Base-by-base conservation (phyloP, 2,329 filamentous ascomycete species). In the Alternaria sp. region DNA sequence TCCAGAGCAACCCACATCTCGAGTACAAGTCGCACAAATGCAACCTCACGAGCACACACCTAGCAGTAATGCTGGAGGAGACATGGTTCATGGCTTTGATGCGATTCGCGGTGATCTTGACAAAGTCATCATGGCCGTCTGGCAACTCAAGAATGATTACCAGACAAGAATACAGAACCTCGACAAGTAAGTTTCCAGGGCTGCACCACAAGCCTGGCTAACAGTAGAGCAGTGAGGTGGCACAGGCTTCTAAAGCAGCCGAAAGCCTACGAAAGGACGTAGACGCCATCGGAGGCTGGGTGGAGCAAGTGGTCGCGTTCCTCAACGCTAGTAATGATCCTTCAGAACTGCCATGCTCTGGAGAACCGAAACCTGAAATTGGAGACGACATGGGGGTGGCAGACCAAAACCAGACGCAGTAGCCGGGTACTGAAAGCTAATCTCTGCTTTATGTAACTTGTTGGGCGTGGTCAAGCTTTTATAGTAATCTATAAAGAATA, bases 231-330 rank as follows among this genome's bases (percentile, higher is more conserved):
- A 53, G 50, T 22, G 34, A 27, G 27, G 38, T 53, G 5, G 50
- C 25, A 30, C 34, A 53, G 16, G 36, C 50, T 44, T 22, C 22
- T 16, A 38, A 38, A 20, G 38, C 22, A 53, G 38, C 50, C 5
- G 38, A 53, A 11, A 32, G 25, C 25, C n/a, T 53, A 8, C 50
- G 50, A 10, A 53, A 53, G 38, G 50, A 53, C 28, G 50, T 53
- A 43, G 50, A 53, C 28, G 50, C 38, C 25, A 53, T 53, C n/a
- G 25, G 22, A 18, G 38, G 38, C 22, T 44, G 38, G 50, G 27
- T 53, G 9, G 27, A 53, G 27, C 8, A 38, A 53, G 18, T 38
- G 43, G 14, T 38, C 43, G 6, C 27, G 43, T 53, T 53, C 38
- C 9, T 53, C n/a, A 28, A 16, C 30, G 16, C 50, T 43, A 36